phyloP scores from a whole-genome alignment of 225 moss, liverwort and hornwort species.

The Polytrichum commune region DNA sequence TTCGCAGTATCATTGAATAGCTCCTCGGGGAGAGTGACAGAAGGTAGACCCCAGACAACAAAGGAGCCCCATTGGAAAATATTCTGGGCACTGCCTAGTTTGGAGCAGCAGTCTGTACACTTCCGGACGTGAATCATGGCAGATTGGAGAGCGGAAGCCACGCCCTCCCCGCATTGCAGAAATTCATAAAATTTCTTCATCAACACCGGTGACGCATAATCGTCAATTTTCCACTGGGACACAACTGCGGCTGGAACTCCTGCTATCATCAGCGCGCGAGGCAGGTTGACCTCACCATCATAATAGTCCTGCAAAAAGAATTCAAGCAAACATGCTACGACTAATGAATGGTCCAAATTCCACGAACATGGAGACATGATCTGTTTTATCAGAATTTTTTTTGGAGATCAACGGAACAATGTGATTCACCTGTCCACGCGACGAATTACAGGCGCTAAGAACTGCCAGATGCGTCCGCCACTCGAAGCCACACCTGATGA shows the following conservation, averaged over 20 bases:
- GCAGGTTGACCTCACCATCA: slow-evolving; percentile 30
- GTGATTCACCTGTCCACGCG: slow-evolving; percentile 18
- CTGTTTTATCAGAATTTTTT: too few relatives aligned
- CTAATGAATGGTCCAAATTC: background rate
- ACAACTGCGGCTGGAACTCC: slow-evolving; percentile 20
- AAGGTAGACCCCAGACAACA: slow-evolving; percentile 22
- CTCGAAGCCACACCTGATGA: slow-evolving; percentile 16
- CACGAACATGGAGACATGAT: background rate
- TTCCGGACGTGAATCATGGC: background rate
- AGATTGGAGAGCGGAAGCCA: slow-evolving; percentile 13
- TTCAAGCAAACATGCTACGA: background rate
- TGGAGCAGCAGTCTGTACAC: background rate
- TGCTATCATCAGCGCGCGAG: slow-evolving; percentile 31
- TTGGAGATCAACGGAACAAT: too few relatives aligned
- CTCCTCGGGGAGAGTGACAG: slow-evolving; percentile 16
- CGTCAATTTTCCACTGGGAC: slow-evolving; percentile 20
- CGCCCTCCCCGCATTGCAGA: background rate
- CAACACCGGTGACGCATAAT: background rate
- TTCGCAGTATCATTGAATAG: background rate
- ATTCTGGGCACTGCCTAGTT: background rate
- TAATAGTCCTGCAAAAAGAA: background rate
- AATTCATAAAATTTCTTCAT: slow-evolving; percentile 10
- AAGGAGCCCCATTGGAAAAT: slow-evolving; percentile 25
- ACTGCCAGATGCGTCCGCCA: slow-evolving; percentile 21
- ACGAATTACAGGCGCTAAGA: slow-evolving; percentile 31